Percentiles rank a stretch among this genome's conserved stretches.
Conservation (phyloP, 176 grass and related monocot species). For the Urochloa ruziziensis region DNA sequence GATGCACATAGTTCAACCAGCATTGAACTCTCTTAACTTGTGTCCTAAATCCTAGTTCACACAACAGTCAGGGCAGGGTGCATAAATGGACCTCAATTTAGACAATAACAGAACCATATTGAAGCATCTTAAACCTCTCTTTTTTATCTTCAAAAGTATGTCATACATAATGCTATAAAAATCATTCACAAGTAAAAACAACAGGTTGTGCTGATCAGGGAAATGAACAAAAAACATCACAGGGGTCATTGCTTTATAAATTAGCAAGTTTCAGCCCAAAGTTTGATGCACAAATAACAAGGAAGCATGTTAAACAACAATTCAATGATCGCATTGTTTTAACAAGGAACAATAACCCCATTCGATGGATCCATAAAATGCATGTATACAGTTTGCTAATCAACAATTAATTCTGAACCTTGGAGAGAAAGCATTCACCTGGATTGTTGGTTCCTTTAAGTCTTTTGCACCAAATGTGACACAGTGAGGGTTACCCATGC, state of each 20-base stretch:
- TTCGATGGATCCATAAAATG: slow-evolving; percentile 1
- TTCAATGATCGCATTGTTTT: background rate
- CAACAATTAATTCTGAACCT: background rate
- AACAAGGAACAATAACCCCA: background rate
- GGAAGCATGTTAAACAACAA: slow-evolving; percentile 2
- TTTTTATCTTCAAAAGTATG: background rate
- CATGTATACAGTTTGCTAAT: background rate
- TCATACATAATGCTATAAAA: background rate
- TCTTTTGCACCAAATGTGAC: slow-evolving; percentile 69
- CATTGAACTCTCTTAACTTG: slow-evolving; percentile 6
- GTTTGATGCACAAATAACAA: background rate
- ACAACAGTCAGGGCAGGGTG: background rate
- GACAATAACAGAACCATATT: background rate
- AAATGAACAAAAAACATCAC: slow-evolving; percentile 2
- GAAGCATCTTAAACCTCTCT: background rate
- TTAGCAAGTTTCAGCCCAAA: slow-evolving; percentile 4
- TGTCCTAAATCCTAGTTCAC: slow-evolving; percentile 7
- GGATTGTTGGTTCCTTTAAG: slow-evolving; percentile 37
- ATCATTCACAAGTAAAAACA: slow-evolving; percentile 14
- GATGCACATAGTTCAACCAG: slow-evolving; percentile 24
- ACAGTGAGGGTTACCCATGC: slow-evolving; percentile 99
- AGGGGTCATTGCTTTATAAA: background rate
- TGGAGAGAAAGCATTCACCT: background rate
- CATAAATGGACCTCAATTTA: slow-evolving; percentile 9
- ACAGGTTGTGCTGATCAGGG: background rate